Evolutionary conservation across 495 filamentous ascomycete species (phyloP).

Genomic region (Aspergillus steynii): DNA sequence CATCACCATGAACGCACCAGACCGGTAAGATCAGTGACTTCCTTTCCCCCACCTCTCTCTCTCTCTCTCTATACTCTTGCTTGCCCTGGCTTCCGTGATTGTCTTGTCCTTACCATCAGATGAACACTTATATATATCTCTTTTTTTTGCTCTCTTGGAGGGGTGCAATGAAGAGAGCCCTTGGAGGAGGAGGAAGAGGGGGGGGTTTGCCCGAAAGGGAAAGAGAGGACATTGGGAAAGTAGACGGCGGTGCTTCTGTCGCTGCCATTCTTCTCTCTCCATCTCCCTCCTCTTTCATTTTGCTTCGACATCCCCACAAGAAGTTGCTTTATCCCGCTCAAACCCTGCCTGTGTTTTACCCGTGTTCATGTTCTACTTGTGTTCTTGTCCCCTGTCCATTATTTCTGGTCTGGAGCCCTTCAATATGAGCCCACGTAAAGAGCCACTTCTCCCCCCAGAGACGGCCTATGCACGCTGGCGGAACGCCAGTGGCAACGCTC

Average conservation of each 20-base stretch:
- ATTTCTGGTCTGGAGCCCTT: background rate
- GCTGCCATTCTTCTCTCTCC: background rate
- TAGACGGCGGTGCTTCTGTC: background rate
- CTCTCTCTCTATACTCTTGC: background rate
- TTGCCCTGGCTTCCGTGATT: no score
- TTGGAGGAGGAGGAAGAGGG: background rate
- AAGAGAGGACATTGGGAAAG: background rate
- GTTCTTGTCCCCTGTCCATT: background rate
- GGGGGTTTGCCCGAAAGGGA: constrained; percentile 2
- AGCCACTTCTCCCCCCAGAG: constrained; percentile 19
- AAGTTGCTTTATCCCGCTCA: background rate
- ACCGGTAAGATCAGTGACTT: constrained; percentile 49
- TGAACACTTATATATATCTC: background rate
- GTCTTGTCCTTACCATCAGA: no score
- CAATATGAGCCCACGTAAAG: constrained; percentile 12
- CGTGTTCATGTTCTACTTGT: background rate
- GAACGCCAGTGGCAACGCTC: constrained; percentile 12
- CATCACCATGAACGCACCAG: constrained; percentile 69
- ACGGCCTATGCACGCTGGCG: constrained; percentile 22
- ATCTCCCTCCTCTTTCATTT: background rate
- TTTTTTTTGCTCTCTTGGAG: constrained; percentile 1
- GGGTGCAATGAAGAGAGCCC: background rate
- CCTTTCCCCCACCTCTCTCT: constrained; percentile 2
- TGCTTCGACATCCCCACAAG: background rate
- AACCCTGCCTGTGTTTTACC: background rate